Conservation (phyloP, 2,329 filamentous ascomycete species). For the Aspergillus ochraceus region DNA sequence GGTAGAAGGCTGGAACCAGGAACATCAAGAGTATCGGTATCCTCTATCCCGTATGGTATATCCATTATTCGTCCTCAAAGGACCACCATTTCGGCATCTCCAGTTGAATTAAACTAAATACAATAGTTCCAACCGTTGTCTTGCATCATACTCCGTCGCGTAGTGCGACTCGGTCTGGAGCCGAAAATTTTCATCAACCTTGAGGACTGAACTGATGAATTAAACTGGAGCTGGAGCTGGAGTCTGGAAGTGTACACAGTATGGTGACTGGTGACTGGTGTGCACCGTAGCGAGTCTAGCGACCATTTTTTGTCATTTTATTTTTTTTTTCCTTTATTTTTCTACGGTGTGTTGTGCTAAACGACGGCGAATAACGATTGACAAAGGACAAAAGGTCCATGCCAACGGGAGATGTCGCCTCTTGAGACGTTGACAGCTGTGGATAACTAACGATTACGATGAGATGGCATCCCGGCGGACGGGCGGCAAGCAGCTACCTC, state of each 20-base stretch:
- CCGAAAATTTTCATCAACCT: background rate
- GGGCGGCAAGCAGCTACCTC: constrained; percentile 18
- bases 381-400: background rate
- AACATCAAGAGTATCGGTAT: background rate
- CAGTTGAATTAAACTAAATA: constrained; percentile 3
- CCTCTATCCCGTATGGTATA: too few species aligned
- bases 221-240: too few species aligned
- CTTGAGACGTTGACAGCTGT: constrained; percentile 8
- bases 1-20: background rate
- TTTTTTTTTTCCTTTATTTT: too few species aligned
- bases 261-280: too few species aligned
- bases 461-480: constrained; percentile 17
- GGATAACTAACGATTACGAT: constrained; percentile 3
- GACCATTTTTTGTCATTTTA: too few species aligned
- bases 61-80: background rate
- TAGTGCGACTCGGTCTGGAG: constrained; percentile 3
- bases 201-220: background rate
- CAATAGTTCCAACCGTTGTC: constrained; percentile 17
- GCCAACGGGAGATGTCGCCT: constrained; percentile 3
- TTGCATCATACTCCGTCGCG: constrained; percentile 4
- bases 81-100: background rate
- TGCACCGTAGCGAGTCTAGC: too few species aligned
- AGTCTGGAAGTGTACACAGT: too few species aligned
- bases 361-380: too few species aligned
- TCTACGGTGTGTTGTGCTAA: too few species aligned